Conservation (phyloP, 306 rosid genomes). For the Senna tora region DNA sequence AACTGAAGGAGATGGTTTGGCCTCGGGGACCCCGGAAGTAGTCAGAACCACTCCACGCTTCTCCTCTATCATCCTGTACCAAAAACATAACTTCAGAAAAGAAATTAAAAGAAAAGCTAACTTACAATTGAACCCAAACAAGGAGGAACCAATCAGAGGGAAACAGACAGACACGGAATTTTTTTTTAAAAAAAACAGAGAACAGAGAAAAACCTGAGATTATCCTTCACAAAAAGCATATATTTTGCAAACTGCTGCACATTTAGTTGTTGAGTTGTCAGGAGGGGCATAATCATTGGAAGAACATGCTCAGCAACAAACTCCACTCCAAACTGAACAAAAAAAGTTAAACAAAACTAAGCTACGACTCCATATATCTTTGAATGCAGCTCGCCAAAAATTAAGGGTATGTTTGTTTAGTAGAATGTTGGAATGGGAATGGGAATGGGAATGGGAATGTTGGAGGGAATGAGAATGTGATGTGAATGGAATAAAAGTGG, state of each 20-base stretch:
- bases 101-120: slow-evolving; percentile 11
- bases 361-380: slow-evolving; percentile 30
- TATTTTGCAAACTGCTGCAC: slow-evolving; percentile 98
- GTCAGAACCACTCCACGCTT: slow-evolving; percentile 89
- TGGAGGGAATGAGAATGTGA: too few species aligned
- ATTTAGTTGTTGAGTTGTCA: slow-evolving; percentile 88
- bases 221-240: slow-evolving; percentile 98
- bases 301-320: slow-evolving; percentile 97
- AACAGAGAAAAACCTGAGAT: slow-evolving; percentile 66
- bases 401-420: too few species aligned
- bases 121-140: slow-evolving; percentile 17
- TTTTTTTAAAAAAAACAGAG: not conserved
- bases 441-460: too few species aligned
- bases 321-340: slow-evolving; percentile 84
- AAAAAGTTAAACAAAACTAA: slow-evolving; percentile 41
- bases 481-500: too few species aligned
- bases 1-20: slow-evolving; percentile 50
- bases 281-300: slow-evolving; percentile 79
- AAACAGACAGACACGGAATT: not conserved
- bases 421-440: too few species aligned
- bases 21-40: slow-evolving; percentile 75
- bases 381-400: slow-evolving; percentile 14
- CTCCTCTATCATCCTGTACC: slow-evolving; percentile 87
- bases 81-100: slow-evolving; percentile 27
- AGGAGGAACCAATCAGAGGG: not conserved